Evolutionary conservation across 306 rosid genomes (phyloP).

Genomic region (Prunus salicina): DNA sequence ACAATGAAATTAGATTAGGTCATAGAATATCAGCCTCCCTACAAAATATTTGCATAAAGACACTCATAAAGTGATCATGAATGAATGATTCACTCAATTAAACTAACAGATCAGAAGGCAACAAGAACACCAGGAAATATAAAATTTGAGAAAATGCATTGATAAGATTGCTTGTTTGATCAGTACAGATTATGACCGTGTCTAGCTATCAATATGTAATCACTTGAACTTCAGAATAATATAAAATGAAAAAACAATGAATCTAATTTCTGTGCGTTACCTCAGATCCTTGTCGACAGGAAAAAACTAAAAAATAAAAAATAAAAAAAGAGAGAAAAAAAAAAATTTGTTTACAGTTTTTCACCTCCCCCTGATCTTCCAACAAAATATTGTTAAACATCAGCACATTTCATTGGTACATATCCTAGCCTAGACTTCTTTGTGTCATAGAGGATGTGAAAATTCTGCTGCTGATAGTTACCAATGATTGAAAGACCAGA

Average conservation of each 20-base stretch:
- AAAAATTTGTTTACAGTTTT: slow-evolving; percentile 37
- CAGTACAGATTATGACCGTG: slow-evolving; percentile 3
- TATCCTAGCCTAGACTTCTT: slow-evolving; percentile 85
- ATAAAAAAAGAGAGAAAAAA: background rate
- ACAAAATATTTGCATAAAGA: background rate
- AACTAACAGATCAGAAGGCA: background rate
- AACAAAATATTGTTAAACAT: slow-evolving; percentile 41
- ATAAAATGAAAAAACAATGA: slow-evolving; percentile 1
- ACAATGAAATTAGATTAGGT: background rate
- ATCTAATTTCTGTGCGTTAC: slow-evolving; percentile 20
- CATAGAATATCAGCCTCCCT: background rate
- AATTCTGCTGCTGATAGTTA: slow-evolving; percentile 97
- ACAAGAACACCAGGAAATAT: background rate
- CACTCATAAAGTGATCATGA: background rate
- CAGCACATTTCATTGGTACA: slow-evolving; percentile 88
- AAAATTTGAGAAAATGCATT: slow-evolving; percentile 7
- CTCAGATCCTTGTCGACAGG: background rate
- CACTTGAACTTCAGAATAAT: background rate
- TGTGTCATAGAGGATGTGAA: slow-evolving; percentile 76
- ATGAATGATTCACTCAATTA: background rate
- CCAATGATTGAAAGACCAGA: slow-evolving; percentile 84
- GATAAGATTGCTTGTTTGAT: background rate
- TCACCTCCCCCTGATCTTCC: slow-evolving; percentile 14
- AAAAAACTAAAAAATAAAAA: slow-evolving; percentile 4
- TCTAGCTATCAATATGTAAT: slow-evolving; percentile 8